Evolutionary conservation across 202 grass and related monocot species (phyloP).

Genomic region (Hordeum pubiflorum): DNA sequence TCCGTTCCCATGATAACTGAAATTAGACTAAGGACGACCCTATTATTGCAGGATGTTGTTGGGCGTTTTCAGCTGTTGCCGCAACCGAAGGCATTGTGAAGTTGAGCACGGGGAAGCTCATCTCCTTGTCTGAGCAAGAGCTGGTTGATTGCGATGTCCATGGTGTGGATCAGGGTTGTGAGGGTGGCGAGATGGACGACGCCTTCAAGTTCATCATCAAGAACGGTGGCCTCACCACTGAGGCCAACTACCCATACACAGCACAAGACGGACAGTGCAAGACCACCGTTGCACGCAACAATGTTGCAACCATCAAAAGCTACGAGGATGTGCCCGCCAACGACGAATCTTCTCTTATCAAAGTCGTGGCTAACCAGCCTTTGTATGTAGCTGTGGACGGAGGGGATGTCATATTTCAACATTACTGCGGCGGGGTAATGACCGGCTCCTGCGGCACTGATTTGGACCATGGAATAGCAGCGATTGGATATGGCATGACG

Average conservation of each 20-base stretch:
- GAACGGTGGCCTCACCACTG: neutral
- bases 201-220: neutral
- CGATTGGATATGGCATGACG: neutral
- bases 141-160: neutral
- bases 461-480: neutral
- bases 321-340: neutral
- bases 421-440: neutral
- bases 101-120: neutral
- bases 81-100: neutral
- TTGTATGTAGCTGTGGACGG: neutral
- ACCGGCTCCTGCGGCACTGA: neutral
- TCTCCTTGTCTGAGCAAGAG: neutral
- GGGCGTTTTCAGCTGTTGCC: neutral
- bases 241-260: neutral
- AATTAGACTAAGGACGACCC: neutral
- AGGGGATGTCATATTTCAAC: neutral
- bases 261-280: neutral
- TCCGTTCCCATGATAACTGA: neutral
- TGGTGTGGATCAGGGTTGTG: neutral
- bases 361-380: neutral
- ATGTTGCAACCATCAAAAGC: neutral
- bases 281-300: neutral
- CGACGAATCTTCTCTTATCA: neutral
- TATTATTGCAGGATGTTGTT: neutral
- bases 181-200: neutral